Evolutionary conservation across 2,329 filamentous ascomycete genomes (phyloP).

Genomic region (Aspergillus eucalypticola): DNA sequence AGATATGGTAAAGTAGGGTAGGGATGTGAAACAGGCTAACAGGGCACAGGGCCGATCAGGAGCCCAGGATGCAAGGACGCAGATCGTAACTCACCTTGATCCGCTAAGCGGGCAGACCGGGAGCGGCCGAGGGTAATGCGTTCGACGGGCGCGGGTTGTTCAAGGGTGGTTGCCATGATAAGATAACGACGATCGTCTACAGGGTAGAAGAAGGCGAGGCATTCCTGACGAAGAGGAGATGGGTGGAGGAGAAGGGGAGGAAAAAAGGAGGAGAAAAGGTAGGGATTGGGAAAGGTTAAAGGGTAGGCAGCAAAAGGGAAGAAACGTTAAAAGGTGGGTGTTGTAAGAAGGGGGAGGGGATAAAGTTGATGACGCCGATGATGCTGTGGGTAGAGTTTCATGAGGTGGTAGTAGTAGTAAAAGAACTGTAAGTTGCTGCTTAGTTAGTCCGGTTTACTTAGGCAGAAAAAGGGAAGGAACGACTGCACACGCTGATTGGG

Average conservation of each 20-base stretch:
- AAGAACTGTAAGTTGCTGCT: no score
- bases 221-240: background rate
- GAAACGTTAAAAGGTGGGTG: background rate
- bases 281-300: background rate
- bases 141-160: constrained; percentile 26
- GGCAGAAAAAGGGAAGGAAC: background rate
- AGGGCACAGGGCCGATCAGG: background rate
- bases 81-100: constrained; percentile 33
- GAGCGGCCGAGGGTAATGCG: constrained; percentile 17
- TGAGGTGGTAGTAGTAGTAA: background rate
- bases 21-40: background rate
- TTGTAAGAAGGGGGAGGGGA: background rate
- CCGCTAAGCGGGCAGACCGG: constrained; percentile 33
- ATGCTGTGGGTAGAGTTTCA: background rate
- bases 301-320: background rate
- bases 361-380: constrained; percentile 7
- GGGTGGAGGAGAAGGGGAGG: background rate
- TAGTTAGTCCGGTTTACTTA: background rate
- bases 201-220: background rate
- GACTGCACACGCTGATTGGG: background rate
- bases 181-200: constrained; percentile 9
- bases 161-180: constrained; percentile 35
- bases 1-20: constrained; percentile 1
- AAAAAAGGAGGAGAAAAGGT: background rate
- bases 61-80: constrained; percentile 6